A percentile compares a stretch with the other conserved stretches of the same genome.
Conservation (phyloP, 805 yeast species). For the Peterozyma toletana region DNA sequence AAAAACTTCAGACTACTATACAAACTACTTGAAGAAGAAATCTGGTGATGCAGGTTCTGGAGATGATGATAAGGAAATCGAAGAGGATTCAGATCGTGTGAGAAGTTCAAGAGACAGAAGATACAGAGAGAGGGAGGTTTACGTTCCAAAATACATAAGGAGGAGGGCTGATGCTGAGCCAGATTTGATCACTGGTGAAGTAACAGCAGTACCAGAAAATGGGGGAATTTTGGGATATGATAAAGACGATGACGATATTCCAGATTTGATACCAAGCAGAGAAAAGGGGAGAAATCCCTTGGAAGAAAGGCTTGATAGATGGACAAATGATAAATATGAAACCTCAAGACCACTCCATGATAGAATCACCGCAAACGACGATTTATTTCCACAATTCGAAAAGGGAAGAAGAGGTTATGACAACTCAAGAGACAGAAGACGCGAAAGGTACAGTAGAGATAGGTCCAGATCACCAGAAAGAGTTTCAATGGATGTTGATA, state of each 20-base stretch:
- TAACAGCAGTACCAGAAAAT: constrained; percentile 24
- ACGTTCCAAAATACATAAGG: neutral
- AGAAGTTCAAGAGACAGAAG: neutral
- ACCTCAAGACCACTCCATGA: neutral
- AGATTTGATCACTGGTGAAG: constrained; percentile 27
- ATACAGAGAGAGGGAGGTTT: constrained; percentile 7
- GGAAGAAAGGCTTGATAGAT: constrained; percentile 3
- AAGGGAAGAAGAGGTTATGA: constrained; percentile 3
- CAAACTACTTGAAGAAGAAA: constrained; percentile 6
- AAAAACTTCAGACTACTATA: constrained; percentile 10
- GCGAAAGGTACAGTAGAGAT: constrained; percentile 5
- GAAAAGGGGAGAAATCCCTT: constrained; percentile 9
- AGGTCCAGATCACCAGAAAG: constrained; percentile 20
- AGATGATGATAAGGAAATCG: neutral
- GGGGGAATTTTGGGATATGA: constrained; percentile 26
- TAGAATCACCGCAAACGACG: constrained; percentile 15
- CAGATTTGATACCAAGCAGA: constrained; percentile 29
- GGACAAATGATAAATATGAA: neutral
- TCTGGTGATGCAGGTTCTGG: neutral
- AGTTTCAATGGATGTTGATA: constrained; percentile 7
- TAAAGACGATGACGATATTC: constrained; percentile 14
- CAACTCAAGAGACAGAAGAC: too few relatives aligned
- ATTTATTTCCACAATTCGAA: constrained; percentile 26
- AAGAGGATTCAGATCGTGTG: neutral
- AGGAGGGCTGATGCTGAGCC: constrained; percentile 21